Conservation (phyloP, 805 yeast genomes). For the Yarrowia deformans region DNA sequence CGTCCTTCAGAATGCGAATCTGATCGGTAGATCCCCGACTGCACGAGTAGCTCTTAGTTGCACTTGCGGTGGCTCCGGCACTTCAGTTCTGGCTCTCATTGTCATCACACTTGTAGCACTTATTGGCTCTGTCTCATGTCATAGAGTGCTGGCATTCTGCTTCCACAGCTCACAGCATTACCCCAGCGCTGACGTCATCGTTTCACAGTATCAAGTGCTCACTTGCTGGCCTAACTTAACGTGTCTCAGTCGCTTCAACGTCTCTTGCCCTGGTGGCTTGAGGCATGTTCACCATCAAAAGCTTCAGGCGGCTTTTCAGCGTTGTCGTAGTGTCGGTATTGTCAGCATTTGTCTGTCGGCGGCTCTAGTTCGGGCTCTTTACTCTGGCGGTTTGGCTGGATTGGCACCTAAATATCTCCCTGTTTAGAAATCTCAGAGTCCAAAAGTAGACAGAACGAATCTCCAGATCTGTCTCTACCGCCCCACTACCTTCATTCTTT, state of each 20-base stretch:
- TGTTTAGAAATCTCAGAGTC: too few relatives aligned
- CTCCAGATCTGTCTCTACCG: too few relatives aligned
- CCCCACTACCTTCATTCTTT: too few relatives aligned
- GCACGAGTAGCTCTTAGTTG: background rate
- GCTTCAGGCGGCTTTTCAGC: slow-evolving; percentile 3
- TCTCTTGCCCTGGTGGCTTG: background rate
- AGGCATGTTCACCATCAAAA: background rate
- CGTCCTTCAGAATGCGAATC: slow-evolving; percentile 1
- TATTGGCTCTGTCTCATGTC: background rate
- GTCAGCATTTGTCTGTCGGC: background rate
- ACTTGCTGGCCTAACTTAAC: background rate
- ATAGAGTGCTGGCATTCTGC: background rate
- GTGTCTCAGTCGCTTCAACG: background rate
- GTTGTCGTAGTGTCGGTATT: background rate
- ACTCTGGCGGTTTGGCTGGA: slow-evolving; percentile 5
- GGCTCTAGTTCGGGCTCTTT: background rate
- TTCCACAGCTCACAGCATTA: background rate
- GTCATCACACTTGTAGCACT: too few relatives aligned
- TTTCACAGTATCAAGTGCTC: background rate
- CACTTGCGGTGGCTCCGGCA: too few relatives aligned
- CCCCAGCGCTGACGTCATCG: background rate
- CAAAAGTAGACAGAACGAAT: too few relatives aligned
- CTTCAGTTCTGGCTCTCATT: too few relatives aligned
- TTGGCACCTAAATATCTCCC: background rate
- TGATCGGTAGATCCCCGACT: background rate